phyloP scores from a whole-genome alignment of 2,329 filamentous ascomycete species.

The Ceratocystis ficicola region DNA sequence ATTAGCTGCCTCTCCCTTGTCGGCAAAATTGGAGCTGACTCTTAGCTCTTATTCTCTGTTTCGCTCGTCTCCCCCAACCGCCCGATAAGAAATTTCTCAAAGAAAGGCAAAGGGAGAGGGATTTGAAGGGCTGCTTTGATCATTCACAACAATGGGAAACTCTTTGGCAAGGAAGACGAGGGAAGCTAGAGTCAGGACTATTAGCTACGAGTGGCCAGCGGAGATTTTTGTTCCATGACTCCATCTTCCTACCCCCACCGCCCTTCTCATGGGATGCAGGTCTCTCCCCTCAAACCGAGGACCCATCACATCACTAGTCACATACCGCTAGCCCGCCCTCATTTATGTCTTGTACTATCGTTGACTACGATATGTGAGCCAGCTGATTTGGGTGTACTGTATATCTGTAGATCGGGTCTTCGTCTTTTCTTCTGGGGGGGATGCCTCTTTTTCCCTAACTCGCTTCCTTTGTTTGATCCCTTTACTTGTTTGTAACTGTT shows the following conservation, averaged over 20 bases:
- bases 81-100: not conserved
- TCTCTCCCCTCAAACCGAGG: slow-evolving; percentile 7
- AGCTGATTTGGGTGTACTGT: no score
- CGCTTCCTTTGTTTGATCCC: not conserved
- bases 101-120: not conserved
- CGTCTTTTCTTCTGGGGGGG: not conserved
- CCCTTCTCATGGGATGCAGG: slow-evolving; percentile 6
- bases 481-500: not conserved
- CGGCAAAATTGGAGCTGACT: not conserved
- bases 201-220: not conserved
- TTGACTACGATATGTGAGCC: not conserved
- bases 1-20: slow-evolving; percentile 6
- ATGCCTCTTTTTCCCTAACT: not conserved
- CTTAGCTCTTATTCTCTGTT: not conserved
- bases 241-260: not conserved
- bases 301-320: not conserved
- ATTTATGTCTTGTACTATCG: not conserved
- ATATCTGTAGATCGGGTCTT: not conserved
- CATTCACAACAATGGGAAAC: not conserved
- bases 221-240: not conserved
- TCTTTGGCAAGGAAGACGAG: not conserved
- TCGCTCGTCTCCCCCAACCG: not conserved
- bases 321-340: not conserved
- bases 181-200: not conserved
- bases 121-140: not conserved